phyloP scores from a whole-genome alignment of 106 monocot genomes.

The Allium sativum region DNA sequence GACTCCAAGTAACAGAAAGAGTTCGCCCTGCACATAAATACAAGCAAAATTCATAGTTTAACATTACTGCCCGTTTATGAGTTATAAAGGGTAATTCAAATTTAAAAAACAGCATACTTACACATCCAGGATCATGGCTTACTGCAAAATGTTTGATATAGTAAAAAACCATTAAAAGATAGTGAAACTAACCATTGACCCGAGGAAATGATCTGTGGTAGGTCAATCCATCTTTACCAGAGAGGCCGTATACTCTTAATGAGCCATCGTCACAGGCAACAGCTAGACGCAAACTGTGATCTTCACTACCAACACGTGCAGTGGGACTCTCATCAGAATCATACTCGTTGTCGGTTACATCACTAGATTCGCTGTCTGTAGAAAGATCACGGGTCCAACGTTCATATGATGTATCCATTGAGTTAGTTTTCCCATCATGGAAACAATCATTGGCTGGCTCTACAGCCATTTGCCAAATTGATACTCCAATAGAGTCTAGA shows the following conservation, averaged over 20 bases:
- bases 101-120: too few species aligned
- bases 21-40: slow-evolving; percentile 50
- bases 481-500: slow-evolving; percentile 66
- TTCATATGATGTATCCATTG: slow-evolving; percentile 22
- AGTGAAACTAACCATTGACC: slow-evolving; percentile 62
- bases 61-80: too few species aligned
- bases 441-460: slow-evolving; percentile 40
- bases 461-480: slow-evolving; percentile 96
- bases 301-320: slow-evolving; percentile 6
- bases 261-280: slow-evolving; percentile 97
- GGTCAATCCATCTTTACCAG: slow-evolving; percentile 45
- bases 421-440: slow-evolving; percentile 8
- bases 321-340: slow-evolving; percentile 28
- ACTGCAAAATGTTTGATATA: too few species aligned
- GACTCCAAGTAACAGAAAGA: slow-evolving; percentile 84
- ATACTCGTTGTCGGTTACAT: slow-evolving; percentile 21
- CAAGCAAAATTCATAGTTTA: too few species aligned
- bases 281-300: slow-evolving; percentile 35
- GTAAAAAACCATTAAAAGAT: background rate
- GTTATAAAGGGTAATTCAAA: too few species aligned
- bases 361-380: slow-evolving; percentile 47
- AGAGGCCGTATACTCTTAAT: slow-evolving; percentile 50
- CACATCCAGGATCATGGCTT: too few species aligned
- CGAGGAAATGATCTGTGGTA: slow-evolving; percentile 75
- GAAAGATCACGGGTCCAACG: slow-evolving; percentile 18